Base-by-base conservation (phyloP, 345 rosid genomes). In the Noccaea bulbosa region DNA sequence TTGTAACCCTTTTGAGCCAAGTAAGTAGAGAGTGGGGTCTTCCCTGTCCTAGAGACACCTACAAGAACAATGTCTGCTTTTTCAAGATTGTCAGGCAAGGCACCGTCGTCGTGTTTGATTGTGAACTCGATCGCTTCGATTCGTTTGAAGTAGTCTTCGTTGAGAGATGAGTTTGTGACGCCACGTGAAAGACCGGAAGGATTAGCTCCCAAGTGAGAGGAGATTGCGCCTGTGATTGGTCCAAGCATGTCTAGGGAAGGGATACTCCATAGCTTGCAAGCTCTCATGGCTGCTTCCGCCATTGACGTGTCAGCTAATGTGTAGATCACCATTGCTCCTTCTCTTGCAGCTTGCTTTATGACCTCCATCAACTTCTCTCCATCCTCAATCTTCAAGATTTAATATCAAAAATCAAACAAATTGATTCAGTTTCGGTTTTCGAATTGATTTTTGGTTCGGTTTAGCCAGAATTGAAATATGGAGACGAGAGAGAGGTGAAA, bases 91-190 rank as follows among this genome's bases (percentile, higher is more conserved):
- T 83, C 76, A 0, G 97, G 98, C 17, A 89, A 67, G 15, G 88
- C 90, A 9, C 95, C 97, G 34, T 93, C 97, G 68, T 88, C 98
- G 63, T 89, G 93, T 81, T 89, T 89, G 80, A 91, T 89, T 0
- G 93, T 93, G 79, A 93, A 93, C 53, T 93, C 96, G 47, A 91
- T 82, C 6, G 96, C 95, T 80, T 88, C 90, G 33, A 91, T 86
- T 38, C 90, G 47, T 47, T 30, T 39, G 71, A 93, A 91, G 79
- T 85, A 93, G 16, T 93, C 96, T 12, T 86, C 93, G 1, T 80
- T 69, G 8, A 89, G 88, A 24, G 88, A 81, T 20, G 78, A 15
- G 45, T 62, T 76, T 67, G 88, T 70, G 11, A 87, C 82, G 41
- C 92, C 86, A 37, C 98, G 96, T 6, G 93, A 83, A 33, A 93